phyloP scores from a whole-genome alignment of 1,139 yeast species.

The Yamadazyma mexicana region DNA sequence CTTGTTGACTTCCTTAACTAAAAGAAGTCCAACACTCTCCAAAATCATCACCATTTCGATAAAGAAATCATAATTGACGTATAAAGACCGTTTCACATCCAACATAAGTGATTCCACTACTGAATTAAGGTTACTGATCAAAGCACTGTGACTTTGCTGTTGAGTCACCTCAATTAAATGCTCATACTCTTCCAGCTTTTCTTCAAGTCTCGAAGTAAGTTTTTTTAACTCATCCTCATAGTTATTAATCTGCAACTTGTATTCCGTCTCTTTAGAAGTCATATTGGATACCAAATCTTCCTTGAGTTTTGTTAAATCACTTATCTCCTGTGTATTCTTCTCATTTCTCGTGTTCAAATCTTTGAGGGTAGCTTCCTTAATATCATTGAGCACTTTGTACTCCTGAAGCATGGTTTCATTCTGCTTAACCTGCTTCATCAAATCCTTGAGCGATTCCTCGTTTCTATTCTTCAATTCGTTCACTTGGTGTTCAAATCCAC shows the following conservation, averaged over 20 bases:
- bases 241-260: conserved; percentile 50
- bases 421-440: conserved; percentile 23
- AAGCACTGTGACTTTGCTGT: conserved; percentile 27
- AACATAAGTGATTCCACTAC: conserved; percentile 22
- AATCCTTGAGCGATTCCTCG: conserved; percentile 8
- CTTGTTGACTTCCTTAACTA: conserved; percentile 40
- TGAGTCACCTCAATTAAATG: conserved; percentile 43
- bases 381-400: conserved; percentile 33
- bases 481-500: conserved; percentile 7
- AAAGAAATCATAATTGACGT: conserved; percentile 28
- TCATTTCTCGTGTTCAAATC: conserved; percentile 28
- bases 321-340: conserved; percentile 21
- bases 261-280: conserved; percentile 62
- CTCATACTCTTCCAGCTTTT: conserved; percentile 51
- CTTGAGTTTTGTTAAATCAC: conserved; percentile 46
- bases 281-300: conserved; percentile 65
- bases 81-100: conserved; percentile 21
- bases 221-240: conserved; percentile 51
- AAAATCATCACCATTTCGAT: conserved; percentile 58
- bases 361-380: conserved; percentile 29
- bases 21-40: conserved; percentile 76
- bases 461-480: conserved; percentile 2
- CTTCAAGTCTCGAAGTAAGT: conserved; percentile 33
- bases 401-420: conserved; percentile 11
- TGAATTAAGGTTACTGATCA: conserved; percentile 28